Evolutionary conservation across 176 grass and related monocot genomes (phyloP).

Genomic region (Phoenix roebelenii): DNA sequence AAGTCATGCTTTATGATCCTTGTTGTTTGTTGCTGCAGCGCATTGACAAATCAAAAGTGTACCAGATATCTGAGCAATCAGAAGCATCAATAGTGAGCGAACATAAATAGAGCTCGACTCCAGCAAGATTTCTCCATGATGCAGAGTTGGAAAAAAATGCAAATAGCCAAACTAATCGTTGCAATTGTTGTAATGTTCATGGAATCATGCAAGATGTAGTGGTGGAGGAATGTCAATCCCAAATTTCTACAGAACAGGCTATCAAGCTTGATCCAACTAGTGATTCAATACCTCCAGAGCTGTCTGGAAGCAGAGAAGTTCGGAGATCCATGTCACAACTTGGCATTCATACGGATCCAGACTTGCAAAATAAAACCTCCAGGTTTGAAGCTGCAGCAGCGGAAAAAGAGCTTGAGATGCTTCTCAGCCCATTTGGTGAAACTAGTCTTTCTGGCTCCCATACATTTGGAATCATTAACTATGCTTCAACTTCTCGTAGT

Average conservation of each 20-base stretch:
- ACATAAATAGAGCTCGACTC: constrained; percentile 14
- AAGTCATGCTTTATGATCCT: too few relatives aligned
- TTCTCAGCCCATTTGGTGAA: constrained; percentile 43
- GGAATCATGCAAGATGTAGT: constrained; percentile 4
- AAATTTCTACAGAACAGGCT: neutral
- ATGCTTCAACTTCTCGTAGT: neutral
- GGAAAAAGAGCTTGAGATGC: constrained; percentile 63
- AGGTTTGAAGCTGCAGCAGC: constrained; percentile 32
- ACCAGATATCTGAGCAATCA: constrained; percentile 21
- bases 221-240: constrained; percentile 17
- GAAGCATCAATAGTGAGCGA: constrained; percentile 11
- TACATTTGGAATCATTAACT: constrained; percentile 8
- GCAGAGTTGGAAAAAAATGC: constrained; percentile 1
- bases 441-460: constrained; percentile 37
- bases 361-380: constrained; percentile 2
- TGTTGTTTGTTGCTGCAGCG: neutral
- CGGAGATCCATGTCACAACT: neutral
- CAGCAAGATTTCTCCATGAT: constrained; percentile 8
- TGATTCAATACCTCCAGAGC: neutral
- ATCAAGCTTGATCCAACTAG: neutral
- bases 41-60: constrained; percentile 22
- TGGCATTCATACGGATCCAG: constrained; percentile 3
- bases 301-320: constrained; percentile 7
- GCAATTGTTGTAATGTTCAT: constrained; percentile 8
- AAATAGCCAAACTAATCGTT: constrained; percentile 1